A percentile compares a stretch with the other conserved stretches of the same genome.
Evolutionary conservation across 768 basidiomycete genomes (phyloP).

Genomic region (Floccularia luteovirens): DNA sequence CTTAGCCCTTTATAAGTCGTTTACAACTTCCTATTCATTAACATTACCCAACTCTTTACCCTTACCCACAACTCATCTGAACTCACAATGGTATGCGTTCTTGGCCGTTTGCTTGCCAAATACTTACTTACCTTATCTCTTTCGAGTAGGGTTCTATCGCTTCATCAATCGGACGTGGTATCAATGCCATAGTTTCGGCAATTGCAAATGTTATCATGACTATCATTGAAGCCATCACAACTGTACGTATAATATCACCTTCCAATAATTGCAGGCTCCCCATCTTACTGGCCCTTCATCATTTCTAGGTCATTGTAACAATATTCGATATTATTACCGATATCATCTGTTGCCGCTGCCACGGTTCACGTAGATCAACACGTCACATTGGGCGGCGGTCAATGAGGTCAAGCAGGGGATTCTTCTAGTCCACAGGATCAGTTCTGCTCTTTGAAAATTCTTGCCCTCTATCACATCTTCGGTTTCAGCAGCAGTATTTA

Average conservation of each 20-base stretch:
- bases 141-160: constrained; percentile 49
- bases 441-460: too few species aligned
- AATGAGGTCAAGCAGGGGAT: too few species aligned
- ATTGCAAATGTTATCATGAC: constrained; percentile 54
- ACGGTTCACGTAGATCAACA: constrained; percentile 20
- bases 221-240: constrained; percentile 50
- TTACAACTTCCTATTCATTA: too few species aligned
- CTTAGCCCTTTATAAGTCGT: too few species aligned
- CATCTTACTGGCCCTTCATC: neutral
- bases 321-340: constrained; percentile 57
- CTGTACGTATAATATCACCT: constrained; percentile 29
- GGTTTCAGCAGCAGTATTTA: too few species aligned
- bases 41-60: too few species aligned
- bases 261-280: neutral
- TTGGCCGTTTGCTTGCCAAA: too few species aligned
- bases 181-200: constrained; percentile 52
- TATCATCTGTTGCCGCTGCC: constrained; percentile 45
- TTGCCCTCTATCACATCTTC: too few species aligned
- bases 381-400: neutral
- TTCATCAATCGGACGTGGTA: constrained; percentile 56
- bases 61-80: too few species aligned
- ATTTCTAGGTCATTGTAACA: constrained; percentile 48
- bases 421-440: too few species aligned
- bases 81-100: constrained; percentile 4
- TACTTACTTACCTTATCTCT: too few species aligned